Percentiles rank a stretch among this genome's conserved stretches.
phyloP scores from a whole-genome alignment of 768 basidiomycete genomes.

The Lanmaoa pseudosensibilis region DNA sequence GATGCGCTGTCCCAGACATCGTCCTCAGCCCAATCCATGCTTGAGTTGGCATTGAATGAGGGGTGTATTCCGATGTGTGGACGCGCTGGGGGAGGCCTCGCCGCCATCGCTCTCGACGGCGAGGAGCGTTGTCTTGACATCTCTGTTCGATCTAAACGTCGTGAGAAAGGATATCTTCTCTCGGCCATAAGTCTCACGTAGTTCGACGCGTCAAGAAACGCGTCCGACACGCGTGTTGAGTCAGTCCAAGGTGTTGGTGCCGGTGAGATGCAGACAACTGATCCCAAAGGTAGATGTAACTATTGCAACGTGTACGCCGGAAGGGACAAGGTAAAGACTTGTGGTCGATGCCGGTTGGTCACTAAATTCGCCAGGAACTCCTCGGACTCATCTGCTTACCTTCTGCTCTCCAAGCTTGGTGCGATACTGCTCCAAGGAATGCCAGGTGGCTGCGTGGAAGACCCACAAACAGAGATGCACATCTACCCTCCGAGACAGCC shows the following conservation, averaged over 20 bases:
- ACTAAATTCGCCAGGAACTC: neutral
- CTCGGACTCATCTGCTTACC: neutral
- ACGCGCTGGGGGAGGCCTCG: constrained; percentile 69
- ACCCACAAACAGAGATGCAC: constrained; percentile 27
- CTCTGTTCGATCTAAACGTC: neutral
- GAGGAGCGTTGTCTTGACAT: constrained; percentile 1
- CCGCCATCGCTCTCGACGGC: constrained; percentile 40
- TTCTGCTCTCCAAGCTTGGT: constrained; percentile 19
- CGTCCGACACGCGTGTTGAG: neutral
- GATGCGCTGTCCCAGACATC: constrained; percentile 86
- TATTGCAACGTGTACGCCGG: constrained; percentile 25
- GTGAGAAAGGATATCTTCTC: constrained; percentile 12
- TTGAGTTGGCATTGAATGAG: constrained; percentile 43
- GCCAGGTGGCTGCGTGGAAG: constrained; percentile 31
- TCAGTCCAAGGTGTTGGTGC: neutral
- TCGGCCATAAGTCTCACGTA: neutral
- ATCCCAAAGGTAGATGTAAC: constrained; percentile 27
- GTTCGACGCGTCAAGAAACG: neutral
- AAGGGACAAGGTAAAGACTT: constrained; percentile 26
- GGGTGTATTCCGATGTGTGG: constrained; percentile 70
- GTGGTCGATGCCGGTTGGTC: constrained; percentile 26
- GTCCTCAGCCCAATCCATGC: constrained; percentile 76
- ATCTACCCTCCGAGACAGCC: constrained; percentile 8
- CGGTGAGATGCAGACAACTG: neutral
- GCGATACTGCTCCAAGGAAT: constrained; percentile 32